phyloP scores from a whole-genome alignment of 306 rosid species.

The Cicer judaicum region DNA sequence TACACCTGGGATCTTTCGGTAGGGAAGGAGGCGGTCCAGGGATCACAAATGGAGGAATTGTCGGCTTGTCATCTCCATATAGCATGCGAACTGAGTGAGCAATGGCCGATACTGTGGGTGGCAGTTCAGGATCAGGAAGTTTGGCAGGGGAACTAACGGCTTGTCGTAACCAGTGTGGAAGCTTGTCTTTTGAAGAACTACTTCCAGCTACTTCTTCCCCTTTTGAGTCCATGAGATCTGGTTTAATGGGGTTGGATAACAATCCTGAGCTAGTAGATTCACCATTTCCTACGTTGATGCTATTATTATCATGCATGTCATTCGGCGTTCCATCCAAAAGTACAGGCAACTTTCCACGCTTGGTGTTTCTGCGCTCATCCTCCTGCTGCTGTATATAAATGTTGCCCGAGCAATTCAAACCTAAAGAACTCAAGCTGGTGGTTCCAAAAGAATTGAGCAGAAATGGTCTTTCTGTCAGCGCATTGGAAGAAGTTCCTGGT shows the following conservation, averaged over 20 bases:
- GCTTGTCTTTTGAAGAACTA: slow-evolving; percentile 75
- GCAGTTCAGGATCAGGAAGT: slow-evolving; percentile 77
- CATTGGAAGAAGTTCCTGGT: slow-evolving; percentile 76
- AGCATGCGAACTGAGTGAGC: slow-evolving; percentile 90
- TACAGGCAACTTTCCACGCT: slow-evolving; percentile 71
- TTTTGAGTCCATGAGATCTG: slow-evolving; percentile 49
- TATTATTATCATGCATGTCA: slow-evolving; percentile 50
- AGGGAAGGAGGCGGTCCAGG: slow-evolving; percentile 88
- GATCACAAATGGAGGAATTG: slow-evolving; percentile 90
- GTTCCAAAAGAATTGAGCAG: slow-evolving; percentile 75
- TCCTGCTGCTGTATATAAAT: slow-evolving; percentile 58
- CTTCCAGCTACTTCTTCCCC: slow-evolving; percentile 68
- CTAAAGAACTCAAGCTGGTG: slow-evolving; percentile 69
- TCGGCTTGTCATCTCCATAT: slow-evolving; percentile 79
- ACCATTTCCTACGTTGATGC: slow-evolving; percentile 58
- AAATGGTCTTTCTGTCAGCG: slow-evolving; percentile 68
- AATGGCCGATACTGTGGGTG: slow-evolving; percentile 90
- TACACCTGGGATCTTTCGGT: slow-evolving; percentile 90
- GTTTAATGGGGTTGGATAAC: slow-evolving; percentile 57
- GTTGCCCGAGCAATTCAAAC: slow-evolving; percentile 63
- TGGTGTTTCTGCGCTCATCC: slow-evolving; percentile 59
- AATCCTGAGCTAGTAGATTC: slow-evolving; percentile 60
- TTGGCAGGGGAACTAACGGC: slow-evolving; percentile 81
- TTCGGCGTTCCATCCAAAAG: slow-evolving; percentile 70
- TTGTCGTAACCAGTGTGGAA: slow-evolving; percentile 99